Base-by-base conservation (phyloP, 352 stramenopile species). In the Phytophthora pinifolia region DNA sequence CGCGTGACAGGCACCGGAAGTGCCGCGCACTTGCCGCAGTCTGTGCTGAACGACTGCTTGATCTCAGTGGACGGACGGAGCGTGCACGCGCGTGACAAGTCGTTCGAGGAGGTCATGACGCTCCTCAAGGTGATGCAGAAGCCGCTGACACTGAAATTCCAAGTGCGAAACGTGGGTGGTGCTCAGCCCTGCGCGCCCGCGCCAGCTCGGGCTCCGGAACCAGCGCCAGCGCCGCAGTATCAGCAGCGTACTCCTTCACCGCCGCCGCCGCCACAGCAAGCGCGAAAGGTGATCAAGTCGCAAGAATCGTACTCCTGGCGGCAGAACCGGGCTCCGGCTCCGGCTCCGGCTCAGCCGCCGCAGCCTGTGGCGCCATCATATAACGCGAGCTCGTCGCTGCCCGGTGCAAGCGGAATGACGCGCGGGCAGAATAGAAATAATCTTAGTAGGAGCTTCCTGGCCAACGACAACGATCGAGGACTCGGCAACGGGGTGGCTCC, bases 41-140 rank as follows among this genome's bases (percentile, higher is more conserved):
- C 80, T 31, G 83, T 89, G 36, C 56, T 89, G 38, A 87, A 88
- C 34, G 84, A 94, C 58, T 76, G 67, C 18, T 61, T 94, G 20
- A 83, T 92, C 8, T 91, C 81, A 13, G 76, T 94, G 25, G 80
- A 92, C 33, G 82, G 82, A n/a, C 78, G 78, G 12, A 92, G 82
- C 32, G 82, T 92, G 22, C 84, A 94, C 42, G 59, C 76, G 50
- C 82, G 79, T 10, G 79, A 92, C 67, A 91, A 87, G 67, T 77
- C 80, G 5, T 95, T 95, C 46, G 84, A 95, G 41, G 85, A 93
- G 63, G 82, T 93, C 20, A 95, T 95, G 85, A 72, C 70, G 25
- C 79, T 92, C 69, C 78, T 95, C 43, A 93, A 93, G 65, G 75
- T 81, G 25, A 90, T 95, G 79, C 83, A 86, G 33, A 95, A 95